Base-by-base conservation (phyloP, 2,329 filamentous ascomycete species). In the Pseudocercospora eumusae region DNA sequence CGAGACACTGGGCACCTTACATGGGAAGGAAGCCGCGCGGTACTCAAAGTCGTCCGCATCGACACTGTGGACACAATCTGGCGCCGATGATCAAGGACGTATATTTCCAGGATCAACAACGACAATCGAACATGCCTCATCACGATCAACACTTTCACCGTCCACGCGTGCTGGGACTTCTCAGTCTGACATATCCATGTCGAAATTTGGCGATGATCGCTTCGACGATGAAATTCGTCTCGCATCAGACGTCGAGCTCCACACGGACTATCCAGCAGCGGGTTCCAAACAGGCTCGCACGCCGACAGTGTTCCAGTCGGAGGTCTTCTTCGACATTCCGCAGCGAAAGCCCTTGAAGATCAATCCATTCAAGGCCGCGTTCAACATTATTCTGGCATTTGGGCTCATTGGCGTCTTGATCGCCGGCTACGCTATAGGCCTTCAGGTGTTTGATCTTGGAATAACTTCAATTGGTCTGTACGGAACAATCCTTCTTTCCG, bases 371-470 rank as follows among this genome's bases (percentile, higher is more conserved):
- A 53, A 44, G 36, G 45, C 49, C 21, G 33, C 31, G 2, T 53
- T 59, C 28, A 59, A 59, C 18, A 3, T 54, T 2, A 10, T 54
- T 11, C 44, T 59, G 15, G 25, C 57, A 18, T 50, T 59, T 18
- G 44, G 57, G 2, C 49, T 59, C 10, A 53, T 59, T 15, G 57
- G 47, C 18, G 57, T 47, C 21, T 47, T 59, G 45, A 59, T 59
- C 21, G 36, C 57, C 25, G 57, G 57, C 28, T 53, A 59, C 42
- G 57, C 47, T 20, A 54, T 59, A 1, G 33, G 57, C 4, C 23
- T 59, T 31, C 31, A 28, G 13, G 28, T 59, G 2, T 59, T 59
- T 20, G 57, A 59, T 49, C 57, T 59, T 20, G 57, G 57, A 11
- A 44, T 59, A 20, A 54, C 47, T 13, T 59, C 57, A 1, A 50